Evolutionary conservation across 2,329 filamentous ascomycete species (phyloP), one percentile per base, ranked within the genome.

Genomic region (Xylariaceae sp.): DNA sequence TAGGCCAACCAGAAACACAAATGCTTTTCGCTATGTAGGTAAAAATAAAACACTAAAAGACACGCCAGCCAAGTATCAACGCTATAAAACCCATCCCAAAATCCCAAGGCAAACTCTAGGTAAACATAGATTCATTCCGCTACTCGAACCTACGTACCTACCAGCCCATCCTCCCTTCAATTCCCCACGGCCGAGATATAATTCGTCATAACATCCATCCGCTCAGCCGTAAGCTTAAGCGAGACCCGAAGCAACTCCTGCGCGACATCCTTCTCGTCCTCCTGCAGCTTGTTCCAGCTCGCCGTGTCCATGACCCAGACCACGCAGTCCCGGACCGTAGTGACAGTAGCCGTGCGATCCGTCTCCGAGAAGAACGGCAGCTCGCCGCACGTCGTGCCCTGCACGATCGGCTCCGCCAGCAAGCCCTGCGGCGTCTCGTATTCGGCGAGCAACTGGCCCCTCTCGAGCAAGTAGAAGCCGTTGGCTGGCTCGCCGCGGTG

Each of bases 361-460:
- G 92, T 97, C 65, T 95, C 89, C 2, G 87, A 90, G 73, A 99
- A 99, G 74, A 99, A 99, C 0, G 94, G 94, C 49, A 99, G 72
- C 73, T 99, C 94, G 34, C 94, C 94, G 63, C 92, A 97, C 0
- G 94, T 96, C 1, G 94, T 94, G 15, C 94, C 94, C 0, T 92
- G 89, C 1, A 96, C 87, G 51, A 97, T 96, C 65, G 89, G 89
- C 71, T 99, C 94, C 57, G 88, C 89, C 62, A 95, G 88, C 63
- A 80, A 82, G 0, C 94, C 94, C 68, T 97, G 94, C 1, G 94
- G 91, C 30, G 95, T 79, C 58, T 92, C 82, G 68, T 99, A 97
- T 64, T 96, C 92, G 2, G 88, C 90, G 15, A 92, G 84, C 30
- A 99, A 77, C 62, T 97, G 91, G 34, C 94, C 94, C 5, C 85